A percentile compares a stretch with the other conserved stretches of the same genome.
Evolutionary conservation across 2,329 filamentous ascomycete genomes (phyloP).

Genomic region (Pseudogymnoascus sp.): DNA sequence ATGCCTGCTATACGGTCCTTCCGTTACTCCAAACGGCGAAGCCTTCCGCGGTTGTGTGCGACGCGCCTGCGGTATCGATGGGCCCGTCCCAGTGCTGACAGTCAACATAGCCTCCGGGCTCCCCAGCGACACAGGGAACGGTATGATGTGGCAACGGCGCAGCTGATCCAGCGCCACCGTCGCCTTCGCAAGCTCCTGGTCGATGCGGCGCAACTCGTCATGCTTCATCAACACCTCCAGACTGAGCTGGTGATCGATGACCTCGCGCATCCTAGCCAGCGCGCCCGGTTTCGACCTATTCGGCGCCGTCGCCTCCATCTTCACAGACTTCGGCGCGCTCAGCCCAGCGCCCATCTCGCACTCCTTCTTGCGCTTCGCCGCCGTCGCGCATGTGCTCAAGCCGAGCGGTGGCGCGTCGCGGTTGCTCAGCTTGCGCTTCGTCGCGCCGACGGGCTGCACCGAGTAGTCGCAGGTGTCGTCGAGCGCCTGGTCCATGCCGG

Average conservation of each 20-base stretch:
- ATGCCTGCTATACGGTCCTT: slow-evolving; percentile 89
- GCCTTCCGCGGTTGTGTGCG: slow-evolving; percentile 66
- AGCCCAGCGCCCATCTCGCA: slow-evolving; percentile 13
- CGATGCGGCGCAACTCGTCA: slow-evolving; percentile 84
- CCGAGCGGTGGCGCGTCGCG: not conserved
- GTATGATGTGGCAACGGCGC: slow-evolving; percentile 83
- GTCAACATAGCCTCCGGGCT: slow-evolving; percentile 59
- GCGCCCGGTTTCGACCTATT: slow-evolving; percentile 28
- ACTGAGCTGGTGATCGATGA: slow-evolving; percentile 77
- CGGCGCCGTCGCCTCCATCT: slow-evolving; percentile 19
- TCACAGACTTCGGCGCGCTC: not conserved
- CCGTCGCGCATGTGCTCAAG: not conserved
- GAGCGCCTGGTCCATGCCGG: slow-evolving; percentile 29
- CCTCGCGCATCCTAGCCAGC: slow-evolving; percentile 24
- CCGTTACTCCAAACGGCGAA: slow-evolving; percentile 79
- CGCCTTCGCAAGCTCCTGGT: slow-evolving; percentile 93
- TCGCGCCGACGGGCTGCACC: slow-evolving; percentile 13
- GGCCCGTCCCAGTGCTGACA: slow-evolving; percentile 66
- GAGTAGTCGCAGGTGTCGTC: slow-evolving; percentile 13
- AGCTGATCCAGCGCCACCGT: slow-evolving; percentile 90
- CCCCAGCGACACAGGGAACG: slow-evolving; percentile 67
- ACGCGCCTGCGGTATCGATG: slow-evolving; percentile 54
- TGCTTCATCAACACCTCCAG: slow-evolving; percentile 91
- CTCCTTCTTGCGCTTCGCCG: slow-evolving; percentile 24
- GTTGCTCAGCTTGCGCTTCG: not conserved